Conservation (phyloP, 1,139 yeast species). For the Blastobotrys niveus region DNA sequence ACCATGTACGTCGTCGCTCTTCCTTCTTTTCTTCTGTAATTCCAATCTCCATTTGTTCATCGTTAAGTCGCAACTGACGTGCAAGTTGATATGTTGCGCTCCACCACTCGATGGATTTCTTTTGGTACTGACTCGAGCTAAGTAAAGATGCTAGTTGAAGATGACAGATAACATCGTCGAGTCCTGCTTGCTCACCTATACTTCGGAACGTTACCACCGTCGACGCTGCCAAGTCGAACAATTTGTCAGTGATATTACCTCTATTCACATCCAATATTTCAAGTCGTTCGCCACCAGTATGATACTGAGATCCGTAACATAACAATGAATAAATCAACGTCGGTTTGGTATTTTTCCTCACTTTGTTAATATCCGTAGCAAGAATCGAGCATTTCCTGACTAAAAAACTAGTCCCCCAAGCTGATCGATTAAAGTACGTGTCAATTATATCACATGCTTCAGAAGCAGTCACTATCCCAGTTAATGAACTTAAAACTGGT, state of each 20-base stretch:
- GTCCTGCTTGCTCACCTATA: background rate
- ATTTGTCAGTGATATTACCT: background rate
- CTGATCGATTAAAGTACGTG: background rate
- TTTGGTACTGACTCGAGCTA: constrained; percentile 2
- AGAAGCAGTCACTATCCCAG: background rate
- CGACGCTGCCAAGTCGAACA: background rate
- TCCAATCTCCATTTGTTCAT: background rate
- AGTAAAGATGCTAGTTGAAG: background rate
- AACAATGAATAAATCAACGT: background rate
- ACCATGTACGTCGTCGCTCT: background rate
- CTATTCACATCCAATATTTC: background rate
- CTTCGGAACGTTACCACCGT: background rate
- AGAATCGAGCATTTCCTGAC: background rate
- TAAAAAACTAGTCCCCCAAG: background rate
- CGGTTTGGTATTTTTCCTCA: background rate
- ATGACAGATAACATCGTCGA: constrained; percentile 1
- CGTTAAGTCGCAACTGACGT: background rate
- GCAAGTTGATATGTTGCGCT: constrained; percentile 4
- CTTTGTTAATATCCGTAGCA: background rate
- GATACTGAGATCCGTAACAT: background rate
- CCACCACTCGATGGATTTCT: constrained; percentile 7
- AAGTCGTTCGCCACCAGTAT: background rate
- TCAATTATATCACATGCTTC: background rate
- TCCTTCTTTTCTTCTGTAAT: background rate
- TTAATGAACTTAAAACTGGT: background rate